Conservation (phyloP, 805 yeast species). For the Candida takata region DNA sequence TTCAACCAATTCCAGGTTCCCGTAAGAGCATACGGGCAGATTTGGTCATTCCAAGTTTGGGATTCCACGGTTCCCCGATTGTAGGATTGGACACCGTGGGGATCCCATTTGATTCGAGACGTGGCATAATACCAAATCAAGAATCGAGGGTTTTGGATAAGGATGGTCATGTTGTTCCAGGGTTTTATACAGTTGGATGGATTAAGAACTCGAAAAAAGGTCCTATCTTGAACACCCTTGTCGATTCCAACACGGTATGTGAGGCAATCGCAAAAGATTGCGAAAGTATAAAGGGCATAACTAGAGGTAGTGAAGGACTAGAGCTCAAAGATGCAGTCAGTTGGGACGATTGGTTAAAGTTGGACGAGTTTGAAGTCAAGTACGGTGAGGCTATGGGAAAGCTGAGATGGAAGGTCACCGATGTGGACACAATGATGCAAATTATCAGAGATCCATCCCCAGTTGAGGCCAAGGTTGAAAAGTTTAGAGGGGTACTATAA, state of each 20-base stretch:
- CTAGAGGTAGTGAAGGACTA: conserved; percentile 14
- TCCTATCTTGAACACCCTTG: conserved; percentile 85
- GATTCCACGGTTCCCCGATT: conserved; percentile 67
- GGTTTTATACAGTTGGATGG: conserved; percentile 88
- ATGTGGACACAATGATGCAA: conserved; percentile 42
- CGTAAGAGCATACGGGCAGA: conserved; percentile 40
- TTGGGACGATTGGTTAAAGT: conserved; percentile 64
- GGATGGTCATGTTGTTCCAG: conserved; percentile 26
- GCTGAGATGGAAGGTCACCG: conserved; percentile 49
- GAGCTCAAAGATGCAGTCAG: conserved; percentile 32
- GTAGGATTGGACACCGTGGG: conserved; percentile 41
- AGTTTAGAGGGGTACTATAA: too few relatives aligned
- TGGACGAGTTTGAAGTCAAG: conserved; percentile 46
- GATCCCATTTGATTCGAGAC: conserved; percentile 37
- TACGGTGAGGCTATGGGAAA: conserved; percentile 45
- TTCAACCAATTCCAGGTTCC: conserved; percentile 21
- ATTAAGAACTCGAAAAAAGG: conserved; percentile 81
- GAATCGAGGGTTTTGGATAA: conserved; percentile 37
- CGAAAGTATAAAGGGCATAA: conserved; percentile 10
- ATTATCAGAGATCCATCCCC: conserved; percentile 13
- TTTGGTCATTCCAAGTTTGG: conserved; percentile 72
- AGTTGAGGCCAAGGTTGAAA: too few relatives aligned
- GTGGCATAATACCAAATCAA: conserved; percentile 40
- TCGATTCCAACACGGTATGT: conserved; percentile 73
- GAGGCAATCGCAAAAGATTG: conserved; percentile 55